Evolutionary conservation across 2,329 filamentous ascomycete species (phyloP).

Genomic region (Tolypocladium ophioglossoides): DNA sequence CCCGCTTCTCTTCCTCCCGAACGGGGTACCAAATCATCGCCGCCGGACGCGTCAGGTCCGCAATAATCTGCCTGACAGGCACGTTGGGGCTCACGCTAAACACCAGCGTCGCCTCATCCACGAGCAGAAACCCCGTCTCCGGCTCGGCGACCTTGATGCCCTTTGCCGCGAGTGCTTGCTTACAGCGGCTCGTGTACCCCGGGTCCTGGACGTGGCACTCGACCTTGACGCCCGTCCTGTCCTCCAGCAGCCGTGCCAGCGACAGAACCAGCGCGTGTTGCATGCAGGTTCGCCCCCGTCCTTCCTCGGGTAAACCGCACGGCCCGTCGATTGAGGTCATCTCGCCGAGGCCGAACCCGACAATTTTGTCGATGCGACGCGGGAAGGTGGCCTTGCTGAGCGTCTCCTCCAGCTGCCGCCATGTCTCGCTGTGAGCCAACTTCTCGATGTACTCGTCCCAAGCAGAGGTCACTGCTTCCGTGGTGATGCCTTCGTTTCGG

Average conservation of each 20-base stretch:
- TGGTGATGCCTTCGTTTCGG: too few relatives aligned
- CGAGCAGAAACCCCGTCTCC: conserved; percentile 8
- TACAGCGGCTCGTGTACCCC: conserved; percentile 1
- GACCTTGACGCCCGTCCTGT: not conserved
- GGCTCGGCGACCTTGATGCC: conserved; percentile 5
- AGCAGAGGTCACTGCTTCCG: too few relatives aligned
- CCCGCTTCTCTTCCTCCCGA: not conserved
- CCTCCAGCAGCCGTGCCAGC: not conserved
- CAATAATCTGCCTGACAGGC: conserved; percentile 12
- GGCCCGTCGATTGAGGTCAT: not conserved
- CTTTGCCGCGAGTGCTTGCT: not conserved
- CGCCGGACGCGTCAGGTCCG: conserved; percentile 10
- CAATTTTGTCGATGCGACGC: conserved; percentile 1
- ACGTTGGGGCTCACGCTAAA: conserved; percentile 5
- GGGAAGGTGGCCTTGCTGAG: too few relatives aligned
- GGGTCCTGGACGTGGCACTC: conserved; percentile 7
- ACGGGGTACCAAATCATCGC: conserved; percentile 9
- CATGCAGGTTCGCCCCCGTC: not conserved
- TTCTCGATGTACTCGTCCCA: not conserved
- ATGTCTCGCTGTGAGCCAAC: not conserved
- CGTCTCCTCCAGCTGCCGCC: not conserved
- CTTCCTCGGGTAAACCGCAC: not conserved
- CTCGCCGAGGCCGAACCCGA: conserved; percentile 1
- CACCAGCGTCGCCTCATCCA: conserved; percentile 9
- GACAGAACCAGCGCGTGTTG: conserved; percentile 4